Conservation (phyloP, 1,284 basidiomycete species). For the Malassezia dermatis region DNA sequence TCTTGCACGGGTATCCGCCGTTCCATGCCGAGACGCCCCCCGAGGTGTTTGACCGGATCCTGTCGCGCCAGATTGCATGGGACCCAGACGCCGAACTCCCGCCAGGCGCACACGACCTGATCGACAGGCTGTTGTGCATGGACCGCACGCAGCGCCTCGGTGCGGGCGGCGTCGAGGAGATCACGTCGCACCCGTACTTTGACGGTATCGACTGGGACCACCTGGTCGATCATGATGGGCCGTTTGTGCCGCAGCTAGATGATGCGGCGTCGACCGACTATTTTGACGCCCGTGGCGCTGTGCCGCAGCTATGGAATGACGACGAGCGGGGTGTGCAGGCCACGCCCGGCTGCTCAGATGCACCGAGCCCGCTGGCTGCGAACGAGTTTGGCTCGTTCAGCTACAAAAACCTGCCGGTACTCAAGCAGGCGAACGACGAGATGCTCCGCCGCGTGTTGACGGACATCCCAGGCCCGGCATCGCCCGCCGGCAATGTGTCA, state of each 20-base stretch:
- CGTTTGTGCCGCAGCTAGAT: slow-evolving; percentile 86
- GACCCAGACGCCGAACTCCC: slow-evolving; percentile 73
- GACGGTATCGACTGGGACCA: slow-evolving; percentile 83
- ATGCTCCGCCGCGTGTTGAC: slow-evolving; percentile 74
- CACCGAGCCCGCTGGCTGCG: background rate
- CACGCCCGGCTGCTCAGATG: background rate
- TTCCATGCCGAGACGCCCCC: slow-evolving; percentile 95
- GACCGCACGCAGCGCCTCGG: slow-evolving; percentile 75
- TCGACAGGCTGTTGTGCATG: slow-evolving; percentile 72
- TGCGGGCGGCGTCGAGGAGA: slow-evolving; percentile 76
- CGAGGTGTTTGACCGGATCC: slow-evolving; percentile 95
- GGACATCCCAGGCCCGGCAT: background rate
- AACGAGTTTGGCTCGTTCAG: slow-evolving; percentile 94
- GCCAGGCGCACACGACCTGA: slow-evolving; percentile 77
- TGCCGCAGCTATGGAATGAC: slow-evolving; percentile 58
- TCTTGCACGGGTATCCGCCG: slow-evolving; percentile 89
- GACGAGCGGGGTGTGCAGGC: slow-evolving; percentile 40
- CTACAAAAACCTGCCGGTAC: slow-evolving; percentile 90
- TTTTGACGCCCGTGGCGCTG: slow-evolving; percentile 88
- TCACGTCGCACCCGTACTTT: slow-evolving; percentile 86
- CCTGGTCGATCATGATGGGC: slow-evolving; percentile 74
- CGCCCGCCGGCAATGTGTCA: background rate
- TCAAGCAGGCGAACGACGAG: slow-evolving; percentile 98
- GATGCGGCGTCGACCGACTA: slow-evolving; percentile 98
- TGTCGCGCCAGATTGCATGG: slow-evolving; percentile 92